Conservation (phyloP, 441 rosid genomes). For the Jatropha podagrica region DNA sequence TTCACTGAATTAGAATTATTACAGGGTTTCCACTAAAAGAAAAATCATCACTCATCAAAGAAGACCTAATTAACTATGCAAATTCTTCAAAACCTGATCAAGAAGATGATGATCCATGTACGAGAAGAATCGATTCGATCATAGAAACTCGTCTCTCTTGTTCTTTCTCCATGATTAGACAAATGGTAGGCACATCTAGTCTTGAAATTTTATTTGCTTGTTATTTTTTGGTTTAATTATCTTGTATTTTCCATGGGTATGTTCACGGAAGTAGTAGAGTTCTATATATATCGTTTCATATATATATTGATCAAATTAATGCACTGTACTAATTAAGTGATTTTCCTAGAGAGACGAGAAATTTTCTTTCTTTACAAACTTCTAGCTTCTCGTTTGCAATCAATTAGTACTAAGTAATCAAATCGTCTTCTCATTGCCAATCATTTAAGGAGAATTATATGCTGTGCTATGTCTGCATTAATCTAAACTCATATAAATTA, state of each 20-base stretch:
- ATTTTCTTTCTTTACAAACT: too few relatives aligned
- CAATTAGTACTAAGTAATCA: not conserved
- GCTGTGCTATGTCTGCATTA: not conserved
- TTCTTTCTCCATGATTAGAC: not conserved
- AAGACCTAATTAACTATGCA: not conserved
- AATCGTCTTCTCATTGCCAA: not conserved
- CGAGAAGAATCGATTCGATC: constrained; percentile 8
- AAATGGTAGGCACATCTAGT: constrained; percentile 33
- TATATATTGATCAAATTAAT: not conserved
- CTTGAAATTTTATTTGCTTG: constrained; percentile 20
- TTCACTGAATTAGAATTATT: not conserved
- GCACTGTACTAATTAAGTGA: constrained; percentile 23
- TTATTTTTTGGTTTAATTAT: constrained; percentile 11
- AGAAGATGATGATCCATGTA: constrained; percentile 2
- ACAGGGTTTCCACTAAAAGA: not conserved
- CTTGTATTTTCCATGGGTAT: constrained; percentile 23
- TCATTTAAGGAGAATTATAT: constrained; percentile 2
- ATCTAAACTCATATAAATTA: not conserved
- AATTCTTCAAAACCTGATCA: not conserved
- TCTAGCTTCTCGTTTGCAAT: not conserved
- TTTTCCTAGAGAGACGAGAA: not conserved
- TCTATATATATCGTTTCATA: constrained; percentile 14
- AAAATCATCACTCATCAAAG: not conserved
- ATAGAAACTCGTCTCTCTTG: not conserved
- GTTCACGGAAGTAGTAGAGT: constrained; percentile 14